A percentile compares a stretch with the other conserved stretches of the same genome.
phyloP scores from a whole-genome alignment of 73 alveolate genomes.

The Paramecium caudatum region DNA sequence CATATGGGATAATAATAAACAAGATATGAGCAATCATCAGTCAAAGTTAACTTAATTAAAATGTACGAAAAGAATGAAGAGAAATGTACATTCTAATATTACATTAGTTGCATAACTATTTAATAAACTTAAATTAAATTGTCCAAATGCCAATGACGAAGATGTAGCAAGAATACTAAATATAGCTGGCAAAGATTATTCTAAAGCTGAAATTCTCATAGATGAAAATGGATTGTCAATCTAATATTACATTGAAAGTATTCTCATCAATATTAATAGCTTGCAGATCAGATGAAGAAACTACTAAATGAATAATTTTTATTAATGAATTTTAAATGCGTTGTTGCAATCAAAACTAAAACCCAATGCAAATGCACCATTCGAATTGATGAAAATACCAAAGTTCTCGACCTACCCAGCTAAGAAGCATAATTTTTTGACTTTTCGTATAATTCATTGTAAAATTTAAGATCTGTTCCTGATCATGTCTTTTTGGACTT shows the following conservation, averaged over 20 bases:
- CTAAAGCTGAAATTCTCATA: not conserved
- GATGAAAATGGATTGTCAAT: conserved; percentile 7
- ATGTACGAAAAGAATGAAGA: not conserved
- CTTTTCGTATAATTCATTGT: too few species aligned
- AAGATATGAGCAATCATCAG: not conserved
- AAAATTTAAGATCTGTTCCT: too few species aligned
- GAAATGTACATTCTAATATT: not conserved
- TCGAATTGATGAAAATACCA: not conserved
- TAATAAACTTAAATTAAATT: not conserved
- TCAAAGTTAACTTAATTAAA: not conserved
- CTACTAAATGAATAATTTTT: not conserved
- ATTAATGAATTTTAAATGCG: conserved; percentile 27
- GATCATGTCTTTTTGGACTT: conserved; percentile 3
- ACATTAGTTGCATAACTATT: conserved; percentile 8
- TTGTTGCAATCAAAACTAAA: not conserved
- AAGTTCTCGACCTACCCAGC: not conserved
- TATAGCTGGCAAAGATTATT: conserved; percentile 64
- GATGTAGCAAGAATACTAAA: conserved; percentile 54
- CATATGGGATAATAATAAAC: not conserved
- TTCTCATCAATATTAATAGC: not conserved
- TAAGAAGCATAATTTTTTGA: not conserved
- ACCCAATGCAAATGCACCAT: not conserved
- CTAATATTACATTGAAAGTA: conserved; percentile 2
- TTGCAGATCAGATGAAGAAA: conserved; percentile 9
- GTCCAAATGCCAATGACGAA: conserved; percentile 36